A percentile compares a stretch with the other conserved stretches of the same genome.
Evolutionary conservation across 345 rosid species (phyloP).

Genomic region (Laguncularia racemosa): DNA sequence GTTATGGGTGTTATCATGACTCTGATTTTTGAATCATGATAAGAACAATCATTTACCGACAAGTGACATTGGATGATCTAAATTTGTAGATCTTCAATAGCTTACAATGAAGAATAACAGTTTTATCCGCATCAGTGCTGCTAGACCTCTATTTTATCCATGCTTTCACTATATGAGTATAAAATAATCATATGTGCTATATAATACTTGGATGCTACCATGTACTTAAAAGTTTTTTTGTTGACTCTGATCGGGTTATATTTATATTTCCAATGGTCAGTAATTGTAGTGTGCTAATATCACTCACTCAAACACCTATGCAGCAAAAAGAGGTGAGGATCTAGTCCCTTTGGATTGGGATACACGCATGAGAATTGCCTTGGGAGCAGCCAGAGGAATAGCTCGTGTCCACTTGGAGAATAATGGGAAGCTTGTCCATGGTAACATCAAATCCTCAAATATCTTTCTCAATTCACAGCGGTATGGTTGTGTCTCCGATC

Average conservation of each 20-base stretch:
- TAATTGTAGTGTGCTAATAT: not conserved
- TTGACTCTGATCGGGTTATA: not conserved
- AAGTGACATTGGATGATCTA: too few relatives aligned
- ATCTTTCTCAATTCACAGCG: constrained; percentile 61
- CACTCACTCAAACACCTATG: constrained; percentile 9
- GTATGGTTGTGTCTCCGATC: constrained; percentile 77
- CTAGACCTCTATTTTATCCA: too few relatives aligned
- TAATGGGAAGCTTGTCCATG: constrained; percentile 71
- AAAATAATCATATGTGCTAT: too few relatives aligned
- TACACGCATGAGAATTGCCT: constrained; percentile 63
- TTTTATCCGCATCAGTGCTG: too few relatives aligned
- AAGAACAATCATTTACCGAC: too few relatives aligned
- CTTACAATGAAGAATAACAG: too few relatives aligned
- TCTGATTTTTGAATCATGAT: too few relatives aligned
- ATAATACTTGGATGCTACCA: too few relatives aligned
- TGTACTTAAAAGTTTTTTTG: too few relatives aligned
- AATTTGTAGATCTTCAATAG: too few relatives aligned
- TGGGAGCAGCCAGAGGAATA: constrained; percentile 90
- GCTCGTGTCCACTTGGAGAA: constrained; percentile 63
- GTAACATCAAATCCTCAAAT: constrained; percentile 90
- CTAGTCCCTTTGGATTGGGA: constrained; percentile 72
- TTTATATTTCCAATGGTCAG: constrained; percentile 4
- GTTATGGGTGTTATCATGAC: too few relatives aligned
- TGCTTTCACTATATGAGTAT: too few relatives aligned
- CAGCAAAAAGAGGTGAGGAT: constrained; percentile 67